Evolutionary conservation across 1,284 basidiomycete species (phyloP).

Genomic region (Ceratobasidium sp.): DNA sequence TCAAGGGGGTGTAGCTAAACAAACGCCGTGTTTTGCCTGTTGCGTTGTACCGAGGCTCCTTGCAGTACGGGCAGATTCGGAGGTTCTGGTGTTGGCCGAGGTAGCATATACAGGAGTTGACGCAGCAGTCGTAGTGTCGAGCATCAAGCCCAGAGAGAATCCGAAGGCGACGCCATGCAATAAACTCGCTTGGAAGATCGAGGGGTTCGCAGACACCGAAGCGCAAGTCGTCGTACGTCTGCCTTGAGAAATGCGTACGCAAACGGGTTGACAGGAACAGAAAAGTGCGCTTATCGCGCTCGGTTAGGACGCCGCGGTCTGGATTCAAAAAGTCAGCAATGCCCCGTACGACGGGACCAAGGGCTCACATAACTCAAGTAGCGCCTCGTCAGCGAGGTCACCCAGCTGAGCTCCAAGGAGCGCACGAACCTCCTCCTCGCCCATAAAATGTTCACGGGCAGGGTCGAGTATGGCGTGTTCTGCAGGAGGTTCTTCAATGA

Average conservation of each 20-base stretch:
- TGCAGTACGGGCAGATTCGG: not conserved
- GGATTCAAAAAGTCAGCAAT: not conserved
- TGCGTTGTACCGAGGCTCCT: not conserved
- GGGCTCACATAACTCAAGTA: not conserved
- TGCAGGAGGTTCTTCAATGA: too few species aligned
- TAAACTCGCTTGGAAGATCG: slow-evolving; percentile 27
- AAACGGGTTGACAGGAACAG: not conserved
- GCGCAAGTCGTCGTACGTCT: slow-evolving; percentile 10
- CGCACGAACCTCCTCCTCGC: not conserved
- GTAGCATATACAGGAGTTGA: slow-evolving; percentile 26
- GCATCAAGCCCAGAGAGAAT: slow-evolving; percentile 12
- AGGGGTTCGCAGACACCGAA: slow-evolving; percentile 1
- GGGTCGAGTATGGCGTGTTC: not conserved
- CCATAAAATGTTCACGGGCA: not conserved
- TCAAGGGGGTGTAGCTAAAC: slow-evolving; percentile 13
- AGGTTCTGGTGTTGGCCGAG: slow-evolving; percentile 13
- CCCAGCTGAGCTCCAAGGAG: not conserved
- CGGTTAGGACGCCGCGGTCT: not conserved
- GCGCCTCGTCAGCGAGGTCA: not conserved
- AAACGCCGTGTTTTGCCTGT: not conserved
- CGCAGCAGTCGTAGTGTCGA: slow-evolving; percentile 26
- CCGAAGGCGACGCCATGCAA: slow-evolving; percentile 22
- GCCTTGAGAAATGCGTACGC: slow-evolving; percentile 19
- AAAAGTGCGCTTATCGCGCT: not conserved
- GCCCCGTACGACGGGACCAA: not conserved